Conservation (phyloP, 257 asterid genomes). For the Primulina eburnea region DNA sequence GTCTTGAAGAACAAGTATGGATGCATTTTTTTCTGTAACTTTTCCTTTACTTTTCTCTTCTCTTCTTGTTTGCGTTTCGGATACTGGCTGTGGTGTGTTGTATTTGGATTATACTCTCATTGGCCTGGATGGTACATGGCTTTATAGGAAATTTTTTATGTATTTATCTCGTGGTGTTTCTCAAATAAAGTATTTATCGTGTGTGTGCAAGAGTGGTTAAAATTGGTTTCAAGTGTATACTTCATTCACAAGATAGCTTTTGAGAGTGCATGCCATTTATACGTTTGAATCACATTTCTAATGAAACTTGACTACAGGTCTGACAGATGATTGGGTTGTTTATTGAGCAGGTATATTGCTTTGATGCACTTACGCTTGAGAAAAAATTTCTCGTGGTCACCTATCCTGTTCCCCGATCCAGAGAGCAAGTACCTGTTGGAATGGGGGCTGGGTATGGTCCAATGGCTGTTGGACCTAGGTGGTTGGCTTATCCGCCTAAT, state of each 20-base stretch:
- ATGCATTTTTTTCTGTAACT: background rate
- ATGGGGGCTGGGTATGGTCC: conserved; percentile 68
- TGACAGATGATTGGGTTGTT: conserved; percentile 13
- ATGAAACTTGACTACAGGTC: background rate
- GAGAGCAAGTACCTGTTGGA: conserved; percentile 57
- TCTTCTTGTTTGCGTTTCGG: conserved; percentile 9
- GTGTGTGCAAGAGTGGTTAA: conserved; percentile 20
- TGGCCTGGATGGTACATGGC: background rate
- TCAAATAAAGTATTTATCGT: conserved; percentile 6
- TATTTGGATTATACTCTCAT: conserved; percentile 15
- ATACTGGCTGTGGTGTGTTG: conserved; percentile 14
- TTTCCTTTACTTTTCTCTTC: background rate
- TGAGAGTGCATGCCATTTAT: background rate
- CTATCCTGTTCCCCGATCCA: conserved; percentile 66
- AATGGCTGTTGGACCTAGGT: conserved; percentile 75
- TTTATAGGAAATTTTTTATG: background rate
- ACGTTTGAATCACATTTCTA: conserved; percentile 3
- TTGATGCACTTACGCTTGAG: conserved; percentile 58
- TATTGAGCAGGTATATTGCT: conserved; percentile 57
- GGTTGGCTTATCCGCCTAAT: conserved; percentile 72
- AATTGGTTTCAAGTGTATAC: background rate
- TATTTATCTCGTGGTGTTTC: background rate
- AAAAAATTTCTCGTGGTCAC: conserved; percentile 60
- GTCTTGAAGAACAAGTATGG: conserved; percentile 76
- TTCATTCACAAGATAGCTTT: conserved; percentile 12